Base-by-base conservation (phyloP, 106 monocot species). In the Platanthera zijinensis region DNA sequence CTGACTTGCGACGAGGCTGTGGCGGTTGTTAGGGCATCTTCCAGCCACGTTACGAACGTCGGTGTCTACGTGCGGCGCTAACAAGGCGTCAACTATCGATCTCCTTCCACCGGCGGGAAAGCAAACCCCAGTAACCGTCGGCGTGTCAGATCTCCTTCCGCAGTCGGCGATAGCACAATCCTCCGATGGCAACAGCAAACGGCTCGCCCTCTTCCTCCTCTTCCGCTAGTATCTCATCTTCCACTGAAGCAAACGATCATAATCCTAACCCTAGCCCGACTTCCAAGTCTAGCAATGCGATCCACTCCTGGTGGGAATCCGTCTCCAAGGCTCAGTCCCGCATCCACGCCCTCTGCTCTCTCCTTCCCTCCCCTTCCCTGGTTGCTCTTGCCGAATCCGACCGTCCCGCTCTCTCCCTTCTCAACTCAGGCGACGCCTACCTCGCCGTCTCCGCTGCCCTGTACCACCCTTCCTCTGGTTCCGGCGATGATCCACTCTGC, bases 401-500 rank as follows among this genome's bases (percentile, higher is more conserved):
- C 73, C 89, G 86, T 18, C 94, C 94, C 19, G 88, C 93, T 30
- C 81, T 72, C 71, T 76, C 97, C 52, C 88, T 92, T 51, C 89
- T 94, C 70, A 74, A 69, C 73, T 91, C 89, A 69, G 21, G 83
- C 74, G 80, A 73, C 30, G 84, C 88, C 57, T 88, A 85, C 82
- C 25, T 66, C 73, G 83, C 89, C 18, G 51, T 94, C 80, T 89
- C 94, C 76, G 17, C 72, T 56, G 86, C 87, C 57, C 72, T 91
- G 50, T 80, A 84, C 63, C 71, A 47, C 71, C 72, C 92, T 17
- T 39, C 78, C 69, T 77, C 91, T 48, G 97, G 97, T 51, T 89
- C 94, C 69, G 89, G 89, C 51, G 83, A 86, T 67, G 93, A 91
- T 71, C 85, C 89, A 51, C 83, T 94, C 71, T 99, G 97, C 81